phyloP scores from a whole-genome alignment of 305 asterid genomes.

The Fraxinus baroniana region DNA sequence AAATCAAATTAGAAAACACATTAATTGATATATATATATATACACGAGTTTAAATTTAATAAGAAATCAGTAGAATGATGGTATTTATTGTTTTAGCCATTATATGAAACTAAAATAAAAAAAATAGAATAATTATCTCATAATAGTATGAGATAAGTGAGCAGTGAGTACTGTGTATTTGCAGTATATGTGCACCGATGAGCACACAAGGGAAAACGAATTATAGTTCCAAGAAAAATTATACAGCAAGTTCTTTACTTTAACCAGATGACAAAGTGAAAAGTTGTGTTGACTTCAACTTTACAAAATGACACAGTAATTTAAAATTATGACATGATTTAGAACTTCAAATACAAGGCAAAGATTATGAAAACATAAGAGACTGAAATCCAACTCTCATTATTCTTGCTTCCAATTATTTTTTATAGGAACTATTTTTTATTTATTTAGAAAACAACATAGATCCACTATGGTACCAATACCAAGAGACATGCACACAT shows the following conservation, averaged over 20 bases:
- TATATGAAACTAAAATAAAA: neutral
- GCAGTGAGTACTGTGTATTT: neutral
- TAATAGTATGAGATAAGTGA: neutral
- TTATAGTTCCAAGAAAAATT: neutral
- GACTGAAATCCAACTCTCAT: neutral
- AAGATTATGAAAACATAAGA: neutral
- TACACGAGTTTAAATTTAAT: neutral
- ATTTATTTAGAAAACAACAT: neutral
- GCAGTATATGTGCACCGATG: neutral
- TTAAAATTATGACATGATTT: neutral
- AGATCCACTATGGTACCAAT: neutral
- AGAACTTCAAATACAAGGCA: neutral
- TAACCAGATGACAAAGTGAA: neutral
- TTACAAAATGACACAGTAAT: neutral
- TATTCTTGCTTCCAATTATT: neutral
- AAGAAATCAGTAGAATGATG: neutral
- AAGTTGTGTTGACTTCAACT: neutral
- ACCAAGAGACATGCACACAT: neutral
- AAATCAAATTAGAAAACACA: neutral
- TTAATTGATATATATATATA: neutral
- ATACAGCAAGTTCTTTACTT: neutral
- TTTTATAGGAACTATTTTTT: neutral
- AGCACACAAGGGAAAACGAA: neutral
- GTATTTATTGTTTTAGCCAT: neutral
- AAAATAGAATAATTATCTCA: neutral